phyloP scores from a whole-genome alignment of 495 filamentous ascomycete genomes.

The Achaetomiella virescens region DNA sequence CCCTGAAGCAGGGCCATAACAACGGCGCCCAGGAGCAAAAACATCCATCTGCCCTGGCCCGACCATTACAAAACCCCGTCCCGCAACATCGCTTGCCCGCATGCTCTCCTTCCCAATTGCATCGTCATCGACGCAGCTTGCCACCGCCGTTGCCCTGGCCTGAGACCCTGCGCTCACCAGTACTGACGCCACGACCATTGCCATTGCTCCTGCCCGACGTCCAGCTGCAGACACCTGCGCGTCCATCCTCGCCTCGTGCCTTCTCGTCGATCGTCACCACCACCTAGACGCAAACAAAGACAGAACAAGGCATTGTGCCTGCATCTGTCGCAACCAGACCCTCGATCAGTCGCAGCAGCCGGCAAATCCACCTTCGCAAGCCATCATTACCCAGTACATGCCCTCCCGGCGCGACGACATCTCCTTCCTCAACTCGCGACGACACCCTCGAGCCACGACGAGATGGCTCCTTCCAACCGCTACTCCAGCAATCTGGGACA shows the following conservation, averaged over 20 bases:
- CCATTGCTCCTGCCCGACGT: not conserved
- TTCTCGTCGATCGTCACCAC: not conserved
- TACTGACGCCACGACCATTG: not conserved
- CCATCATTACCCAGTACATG: not conserved
- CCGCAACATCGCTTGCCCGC: conserved; percentile 1
- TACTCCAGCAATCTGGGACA: conserved; percentile 42
- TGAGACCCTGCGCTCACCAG: not conserved
- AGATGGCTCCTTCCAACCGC: conserved; percentile 40
- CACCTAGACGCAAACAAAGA: not conserved
- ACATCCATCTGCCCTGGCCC: not conserved
- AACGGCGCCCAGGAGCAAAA: conserved; percentile 6
- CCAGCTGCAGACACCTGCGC: not conserved
- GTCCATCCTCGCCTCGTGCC: not conserved
- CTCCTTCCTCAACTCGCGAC: not conserved
- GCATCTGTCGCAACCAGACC: not conserved
- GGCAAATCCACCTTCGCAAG: not conserved
- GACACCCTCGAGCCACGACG: conserved; percentile 14
- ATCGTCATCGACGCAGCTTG: conserved; percentile 5
- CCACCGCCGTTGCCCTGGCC: not conserved
- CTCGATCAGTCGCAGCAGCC: not conserved
- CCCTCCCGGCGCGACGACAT: not conserved
- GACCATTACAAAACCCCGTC: conserved; percentile 14
- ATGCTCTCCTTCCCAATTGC: conserved; percentile 19
- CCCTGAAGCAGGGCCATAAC: conserved; percentile 5
- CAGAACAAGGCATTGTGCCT: not conserved